Conservation (phyloP, 192 early-diverging fungal genomes). For the Thoreauomyces humboldtii region DNA sequence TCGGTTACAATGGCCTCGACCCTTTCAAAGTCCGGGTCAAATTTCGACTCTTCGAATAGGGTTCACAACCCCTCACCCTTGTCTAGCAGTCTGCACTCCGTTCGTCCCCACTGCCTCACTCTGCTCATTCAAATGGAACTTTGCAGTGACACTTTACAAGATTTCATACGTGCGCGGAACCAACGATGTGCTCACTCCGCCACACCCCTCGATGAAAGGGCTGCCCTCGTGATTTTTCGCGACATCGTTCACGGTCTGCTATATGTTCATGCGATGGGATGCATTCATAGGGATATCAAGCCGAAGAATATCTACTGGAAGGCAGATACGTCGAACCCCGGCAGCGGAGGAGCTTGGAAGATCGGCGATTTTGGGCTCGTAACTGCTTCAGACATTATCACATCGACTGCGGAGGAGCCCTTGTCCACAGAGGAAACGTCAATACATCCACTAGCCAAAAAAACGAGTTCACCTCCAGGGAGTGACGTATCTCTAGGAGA, state of each 20-base stretch:
- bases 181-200: not conserved
- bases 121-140: slow-evolving; percentile 77
- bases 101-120: slow-evolving; percentile 19
- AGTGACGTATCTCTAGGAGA: too few relatives aligned
- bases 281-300: slow-evolving; percentile 65
- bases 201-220: not conserved
- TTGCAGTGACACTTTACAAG: slow-evolving; percentile 58
- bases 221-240: slow-evolving; percentile 60
- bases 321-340: not conserved
- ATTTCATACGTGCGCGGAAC: slow-evolving; percentile 52
- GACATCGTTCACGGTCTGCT: slow-evolving; percentile 76
- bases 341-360: slow-evolving; percentile 66
- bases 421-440: too few relatives aligned
- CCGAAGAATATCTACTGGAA: slow-evolving; percentile 53
- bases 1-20: too few relatives aligned
- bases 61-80: too few relatives aligned
- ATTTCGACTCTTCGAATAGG: too few relatives aligned
- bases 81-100: not conserved
- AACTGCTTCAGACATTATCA: slow-evolving; percentile 54
- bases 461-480: too few relatives aligned
- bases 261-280: slow-evolving; percentile 68
- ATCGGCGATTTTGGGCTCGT: slow-evolving; percentile 98
- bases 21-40: too few relatives aligned
- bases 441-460: too few relatives aligned
- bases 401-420: not conserved